Base-by-base conservation (phyloP, 106 monocot species). In the Allium sativum region DNA sequence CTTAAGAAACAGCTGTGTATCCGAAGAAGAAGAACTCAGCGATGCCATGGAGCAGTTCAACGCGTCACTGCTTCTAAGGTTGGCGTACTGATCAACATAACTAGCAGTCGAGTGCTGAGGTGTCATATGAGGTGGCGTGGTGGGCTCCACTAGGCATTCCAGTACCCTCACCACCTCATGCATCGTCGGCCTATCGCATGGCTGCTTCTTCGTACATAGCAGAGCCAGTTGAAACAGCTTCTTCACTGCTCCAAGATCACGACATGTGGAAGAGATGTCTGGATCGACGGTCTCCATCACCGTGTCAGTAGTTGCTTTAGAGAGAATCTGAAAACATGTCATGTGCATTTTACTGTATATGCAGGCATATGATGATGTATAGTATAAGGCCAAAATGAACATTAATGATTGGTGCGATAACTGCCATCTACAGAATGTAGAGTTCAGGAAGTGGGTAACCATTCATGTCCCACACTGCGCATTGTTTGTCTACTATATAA, bases 201-300 rank as follows among this genome's bases (percentile, higher is more conserved):
- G 91, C 59, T 98, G 96, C 64, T 78, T 77, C 78, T 98, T 91
- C 8, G 84, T 70, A 77, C 96, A 98, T 15, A 98, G 73, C 40
- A 98, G 82, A 4, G 96, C 96, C 21, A 91, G 70, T 64, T 98
- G 96, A 61, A 98, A 98, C 1, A 81, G 60, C 65, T 91, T 98
- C 65, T 88, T 91, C 3, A 98, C 77, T 3, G 78, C 62, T 1
- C 65, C 55, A 0, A 91, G 82, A 62, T 98, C 87, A 19, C 58
- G 61, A 72, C 91, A 98, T 1, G 91, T 82, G 22, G 79, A 48
- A 0, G 87, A 43, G 40, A 98, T 72, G 41, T 88, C 88, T 0
- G 84, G 80, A 61, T 87, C 84, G 0, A 85, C 88, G 0, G 72
- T 88, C 65, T 92, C 96, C 96, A 98, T 98, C 10, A 98, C 91